Percentiles rank a stretch among this genome's conserved stretches.
phyloP scores from a whole-genome alignment of 768 basidiomycete species.

The Lactarius hatsudake region DNA sequence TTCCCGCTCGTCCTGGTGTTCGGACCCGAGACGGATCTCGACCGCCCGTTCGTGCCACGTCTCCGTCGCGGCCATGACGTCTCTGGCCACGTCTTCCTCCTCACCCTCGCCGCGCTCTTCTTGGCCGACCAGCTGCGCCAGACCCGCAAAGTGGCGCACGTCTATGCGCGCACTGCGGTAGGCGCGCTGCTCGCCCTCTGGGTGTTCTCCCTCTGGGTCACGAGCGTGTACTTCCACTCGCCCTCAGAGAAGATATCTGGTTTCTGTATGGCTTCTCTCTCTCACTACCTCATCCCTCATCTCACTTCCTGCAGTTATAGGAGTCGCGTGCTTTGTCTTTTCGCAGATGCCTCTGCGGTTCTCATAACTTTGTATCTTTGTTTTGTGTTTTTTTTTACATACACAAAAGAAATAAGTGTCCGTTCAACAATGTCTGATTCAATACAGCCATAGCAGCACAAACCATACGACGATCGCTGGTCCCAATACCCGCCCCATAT shows the following conservation, averaged over 20 bases:
- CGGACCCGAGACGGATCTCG: slow-evolving; percentile 29
- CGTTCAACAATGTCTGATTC: not conserved
- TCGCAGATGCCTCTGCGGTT: slow-evolving; percentile 32
- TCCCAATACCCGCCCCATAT: slow-evolving; percentile 15
- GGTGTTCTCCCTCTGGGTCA: slow-evolving; percentile 74
- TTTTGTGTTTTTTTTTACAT: no score
- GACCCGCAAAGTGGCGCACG: slow-evolving; percentile 46
- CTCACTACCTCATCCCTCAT: no score
- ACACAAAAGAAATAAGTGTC: not conserved
- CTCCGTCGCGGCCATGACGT: slow-evolving; percentile 86
- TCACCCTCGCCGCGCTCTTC: slow-evolving; percentile 76
- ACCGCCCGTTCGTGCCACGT: slow-evolving; percentile 50
- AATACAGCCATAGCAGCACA: slow-evolving; percentile 19
- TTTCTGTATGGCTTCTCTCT: slow-evolving; percentile 53
- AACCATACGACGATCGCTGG: slow-evolving; percentile 17
- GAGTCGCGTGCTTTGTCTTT: slow-evolving; percentile 37
- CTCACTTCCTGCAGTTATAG: slow-evolving; percentile 36
- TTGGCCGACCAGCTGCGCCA: slow-evolving; percentile 70
- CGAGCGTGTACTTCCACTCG: slow-evolving; percentile 88
- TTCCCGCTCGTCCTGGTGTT: slow-evolving; percentile 47
- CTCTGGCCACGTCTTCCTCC: slow-evolving; percentile 89
- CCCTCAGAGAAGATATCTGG: slow-evolving; percentile 87
- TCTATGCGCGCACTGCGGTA: slow-evolving; percentile 46
- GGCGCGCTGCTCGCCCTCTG: slow-evolving; percentile 55
- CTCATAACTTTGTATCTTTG: not conserved